A percentile compares a stretch with the other conserved stretches of the same genome.
Evolutionary conservation across 2,329 filamentous ascomycete genomes (phyloP).

Genomic region (Fusarium subtropicale): DNA sequence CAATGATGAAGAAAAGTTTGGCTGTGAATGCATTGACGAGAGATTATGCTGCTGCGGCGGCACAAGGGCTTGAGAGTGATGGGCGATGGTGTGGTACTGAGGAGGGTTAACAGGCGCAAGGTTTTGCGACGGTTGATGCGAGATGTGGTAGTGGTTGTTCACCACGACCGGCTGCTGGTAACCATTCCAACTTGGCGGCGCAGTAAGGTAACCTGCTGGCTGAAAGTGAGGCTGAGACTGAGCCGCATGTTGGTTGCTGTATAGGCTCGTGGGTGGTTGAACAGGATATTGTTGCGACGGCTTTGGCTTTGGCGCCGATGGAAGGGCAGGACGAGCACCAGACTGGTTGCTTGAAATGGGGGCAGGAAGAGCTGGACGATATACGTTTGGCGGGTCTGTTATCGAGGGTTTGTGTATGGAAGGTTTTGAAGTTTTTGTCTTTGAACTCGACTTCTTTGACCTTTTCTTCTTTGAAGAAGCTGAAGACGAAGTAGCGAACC

Average conservation of each 20-base stretch:
- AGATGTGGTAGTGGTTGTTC: constrained; percentile 63
- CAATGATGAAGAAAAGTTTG: constrained; percentile 36
- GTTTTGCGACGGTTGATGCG: constrained; percentile 41
- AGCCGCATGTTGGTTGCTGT: constrained; percentile 38
- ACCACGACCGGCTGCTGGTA: constrained; percentile 59
- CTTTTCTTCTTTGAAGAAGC: constrained; percentile 23
- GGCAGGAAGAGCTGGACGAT: constrained; percentile 10
- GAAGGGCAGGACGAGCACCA: neutral
- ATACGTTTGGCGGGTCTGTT: constrained; percentile 20
- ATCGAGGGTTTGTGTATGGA: constrained; percentile 14
- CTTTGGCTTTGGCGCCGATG: constrained; percentile 3
- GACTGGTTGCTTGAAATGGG: neutral
- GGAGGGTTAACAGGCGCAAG: constrained; percentile 2
- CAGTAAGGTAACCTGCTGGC: constrained; percentile 41
- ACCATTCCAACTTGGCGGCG: constrained; percentile 42
- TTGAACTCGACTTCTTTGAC: constrained; percentile 7
- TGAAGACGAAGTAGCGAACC: neutral
- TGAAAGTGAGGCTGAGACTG: constrained; percentile 44
- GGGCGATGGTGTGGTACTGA: constrained; percentile 1
- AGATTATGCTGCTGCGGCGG: constrained; percentile 11
- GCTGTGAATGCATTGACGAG: constrained; percentile 14
- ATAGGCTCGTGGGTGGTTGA: constrained; percentile 27
- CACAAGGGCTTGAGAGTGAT: constrained; percentile 3
- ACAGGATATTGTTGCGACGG: constrained; percentile 16
- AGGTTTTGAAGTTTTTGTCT: neutral